Evolutionary conservation across 345 rosid species (phyloP), one percentile per base, ranked within the genome.

Genomic region (Murraya koenigii): DNA sequence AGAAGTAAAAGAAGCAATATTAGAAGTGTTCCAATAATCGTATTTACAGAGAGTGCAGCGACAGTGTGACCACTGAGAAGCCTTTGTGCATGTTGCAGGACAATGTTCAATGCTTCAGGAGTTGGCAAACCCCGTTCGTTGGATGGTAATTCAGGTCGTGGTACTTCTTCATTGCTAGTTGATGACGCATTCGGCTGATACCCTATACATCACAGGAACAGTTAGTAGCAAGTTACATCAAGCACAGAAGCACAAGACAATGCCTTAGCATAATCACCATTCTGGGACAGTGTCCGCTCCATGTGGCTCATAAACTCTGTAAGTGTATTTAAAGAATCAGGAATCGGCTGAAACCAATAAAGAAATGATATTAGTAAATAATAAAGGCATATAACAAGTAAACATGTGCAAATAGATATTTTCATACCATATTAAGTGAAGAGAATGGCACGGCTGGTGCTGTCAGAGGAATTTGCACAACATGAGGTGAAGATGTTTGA

Each of bases 271-370:
- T 49, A 65, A 66, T 80, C 76, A 96, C 98, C 97, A 90, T 83
- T 80, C 80, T 83, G 95, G 15, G 91, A 76, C 39, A 92, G 84
- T 26, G 86, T 83, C 82, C 84, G 89, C 82, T 91, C 97, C 98
- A 96, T 87, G 79, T 77, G 87, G 77, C 39, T 76, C 86, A 94
- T 92, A 78, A 92, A 94, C 86, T 90, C 99, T 23, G 85, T 69
- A 73, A 94, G 83, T 20, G 97, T 92, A 75, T 78, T 90, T 80
- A 96, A 64, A 32, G 98, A 91, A 88, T 94, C 94, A 3, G 95
- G 97, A 72, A 92, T 90, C 62, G 98, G 97, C 98, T 96, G 90
- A 70, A 84, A 77, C 76, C 47, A 41, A 71, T 75, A 30, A 60
- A 75, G 26, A 30, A 38, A 78, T 6, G 0, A 64, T 33, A 68